Conservation (phyloP, 768 basidiomycete species). For the Pleurotus platypus region DNA sequence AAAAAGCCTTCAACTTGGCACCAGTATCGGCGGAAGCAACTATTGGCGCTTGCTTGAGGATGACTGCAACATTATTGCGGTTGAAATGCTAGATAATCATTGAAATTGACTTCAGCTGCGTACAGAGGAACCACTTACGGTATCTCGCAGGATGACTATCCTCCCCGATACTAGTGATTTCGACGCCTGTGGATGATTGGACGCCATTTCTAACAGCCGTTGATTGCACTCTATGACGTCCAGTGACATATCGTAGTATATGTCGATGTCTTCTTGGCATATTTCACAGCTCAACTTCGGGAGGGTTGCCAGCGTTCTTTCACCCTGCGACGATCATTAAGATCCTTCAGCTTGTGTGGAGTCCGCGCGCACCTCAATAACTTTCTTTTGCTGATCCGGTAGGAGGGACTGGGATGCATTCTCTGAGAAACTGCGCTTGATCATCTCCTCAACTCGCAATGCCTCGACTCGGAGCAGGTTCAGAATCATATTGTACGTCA, state of each 20-base stretch:
- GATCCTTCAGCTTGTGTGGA: not conserved
- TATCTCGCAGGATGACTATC: slow-evolving; percentile 79
- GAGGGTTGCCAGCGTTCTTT: slow-evolving; percentile 60
- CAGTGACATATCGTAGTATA: slow-evolving; percentile 69
- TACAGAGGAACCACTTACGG: slow-evolving; percentile 43
- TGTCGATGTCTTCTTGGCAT: slow-evolving; percentile 71
- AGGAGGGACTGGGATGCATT: slow-evolving; percentile 90
- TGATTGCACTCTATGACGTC: slow-evolving; percentile 63
- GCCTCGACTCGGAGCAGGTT: slow-evolving; percentile 96
- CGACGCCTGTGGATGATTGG: slow-evolving; percentile 55
- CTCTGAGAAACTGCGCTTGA: slow-evolving; percentile 98
- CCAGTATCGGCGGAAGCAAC: slow-evolving; percentile 36
- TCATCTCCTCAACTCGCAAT: slow-evolving; percentile 97
- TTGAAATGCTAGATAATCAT: slow-evolving; percentile 61
- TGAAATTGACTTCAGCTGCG: not conserved
- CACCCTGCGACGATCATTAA: slow-evolving; percentile 47
- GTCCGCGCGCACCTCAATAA: slow-evolving; percentile 60
- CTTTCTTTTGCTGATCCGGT: slow-evolving; percentile 90
- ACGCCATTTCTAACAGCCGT: slow-evolving; percentile 56
- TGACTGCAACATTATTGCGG: slow-evolving; percentile 62
- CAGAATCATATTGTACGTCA: slow-evolving; percentile 99
- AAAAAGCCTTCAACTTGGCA: slow-evolving; percentile 56
- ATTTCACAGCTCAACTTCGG: slow-evolving; percentile 64
- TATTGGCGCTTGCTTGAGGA: slow-evolving; percentile 64
- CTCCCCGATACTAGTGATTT: slow-evolving; percentile 73